Conservation (phyloP, 345 rosid genomes). For the Durio zibethinus region DNA sequence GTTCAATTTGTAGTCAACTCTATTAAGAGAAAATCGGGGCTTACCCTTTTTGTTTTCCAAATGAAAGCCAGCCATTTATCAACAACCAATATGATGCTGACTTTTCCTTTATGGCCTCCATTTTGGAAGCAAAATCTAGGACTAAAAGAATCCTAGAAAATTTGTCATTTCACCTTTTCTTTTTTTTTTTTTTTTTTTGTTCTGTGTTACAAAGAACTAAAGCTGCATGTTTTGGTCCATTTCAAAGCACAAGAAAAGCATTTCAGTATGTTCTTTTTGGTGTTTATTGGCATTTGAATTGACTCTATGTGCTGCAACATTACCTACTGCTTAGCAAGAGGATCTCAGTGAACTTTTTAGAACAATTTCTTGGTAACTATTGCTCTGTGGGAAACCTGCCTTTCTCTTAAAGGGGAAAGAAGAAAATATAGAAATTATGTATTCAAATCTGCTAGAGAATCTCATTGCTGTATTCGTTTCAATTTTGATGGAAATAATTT, state of each 20-base stretch:
- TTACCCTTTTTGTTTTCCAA: neutral
- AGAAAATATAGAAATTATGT: too few relatives aligned
- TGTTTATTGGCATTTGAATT: constrained; percentile 19
- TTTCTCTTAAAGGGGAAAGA: too few relatives aligned
- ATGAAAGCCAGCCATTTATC: neutral
- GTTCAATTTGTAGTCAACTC: constrained; percentile 30
- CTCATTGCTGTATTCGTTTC: too few relatives aligned
- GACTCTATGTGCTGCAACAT: neutral
- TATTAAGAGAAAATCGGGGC: constrained; percentile 7
- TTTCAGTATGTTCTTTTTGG: constrained; percentile 11
- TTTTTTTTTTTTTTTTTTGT: neutral
- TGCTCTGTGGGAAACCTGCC: too few relatives aligned
- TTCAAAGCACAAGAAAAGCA: constrained; percentile 26
- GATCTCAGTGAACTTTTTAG: too few relatives aligned
- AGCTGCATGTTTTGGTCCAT: constrained; percentile 22
- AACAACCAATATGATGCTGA: constrained; percentile 26
- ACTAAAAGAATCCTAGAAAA: constrained; percentile 29
- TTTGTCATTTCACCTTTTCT: constrained; percentile 4
- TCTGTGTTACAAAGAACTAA: constrained; percentile 11
- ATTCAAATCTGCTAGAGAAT: too few relatives aligned
- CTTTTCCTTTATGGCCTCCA: constrained; percentile 34
- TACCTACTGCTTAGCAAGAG: neutral
- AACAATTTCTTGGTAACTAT: too few relatives aligned
- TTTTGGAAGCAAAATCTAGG: constrained; percentile 29
- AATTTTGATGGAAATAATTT: too few relatives aligned